Base-by-base conservation (phyloP, 2,329 filamentous ascomycete species). In the Colletotrichum sp. region DNA sequence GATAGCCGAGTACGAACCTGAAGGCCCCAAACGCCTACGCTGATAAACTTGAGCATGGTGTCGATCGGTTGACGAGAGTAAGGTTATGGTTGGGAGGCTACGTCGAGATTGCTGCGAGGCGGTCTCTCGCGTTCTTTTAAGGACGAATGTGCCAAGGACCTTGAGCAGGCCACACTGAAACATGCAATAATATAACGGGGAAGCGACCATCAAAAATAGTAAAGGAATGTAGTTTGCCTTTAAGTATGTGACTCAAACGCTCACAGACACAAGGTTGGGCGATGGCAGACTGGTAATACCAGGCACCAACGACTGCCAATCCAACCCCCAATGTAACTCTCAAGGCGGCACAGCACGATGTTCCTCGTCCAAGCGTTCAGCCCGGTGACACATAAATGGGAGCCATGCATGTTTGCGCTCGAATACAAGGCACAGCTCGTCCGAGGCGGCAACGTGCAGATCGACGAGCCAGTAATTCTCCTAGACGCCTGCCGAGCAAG, bases 11-110 rank as follows among this genome's bases (percentile, higher is more conserved):
- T 5, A 30, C 64, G 8, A 19, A 77, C 76, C 76, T 77, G 76
- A 32, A 77, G 36, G 32, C 36, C 62, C 76, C 73, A 77, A 19
- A 76, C 52, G 4, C 69, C 73, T 12, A 44, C 25, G 27, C 61
- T 75, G 69, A 77, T 30, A 25, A 69, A 44, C 12, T 39, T 66
- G 29, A 75, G 36, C 75, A 75, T 77, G 2, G 7, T 67, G 8
- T n/a, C 6, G 16, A 9, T 6, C 44, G 29, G 6, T 32, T 64
- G 62, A 64, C 3, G 1, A n/a, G n/a, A 52, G 1, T 3, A 44
- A 22, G 34, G 0, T 44, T 64, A 36, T 39, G 1, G 0, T 9
- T 27, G 5, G n/a, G 25, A 64, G 32, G 19, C 16, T 34, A 22
- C 13, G 22, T 19, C 12, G 22, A 36, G 52, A 7, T 3, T 29